Conservation (phyloP, 257 asterid species). For the Striga asiatica region DNA sequence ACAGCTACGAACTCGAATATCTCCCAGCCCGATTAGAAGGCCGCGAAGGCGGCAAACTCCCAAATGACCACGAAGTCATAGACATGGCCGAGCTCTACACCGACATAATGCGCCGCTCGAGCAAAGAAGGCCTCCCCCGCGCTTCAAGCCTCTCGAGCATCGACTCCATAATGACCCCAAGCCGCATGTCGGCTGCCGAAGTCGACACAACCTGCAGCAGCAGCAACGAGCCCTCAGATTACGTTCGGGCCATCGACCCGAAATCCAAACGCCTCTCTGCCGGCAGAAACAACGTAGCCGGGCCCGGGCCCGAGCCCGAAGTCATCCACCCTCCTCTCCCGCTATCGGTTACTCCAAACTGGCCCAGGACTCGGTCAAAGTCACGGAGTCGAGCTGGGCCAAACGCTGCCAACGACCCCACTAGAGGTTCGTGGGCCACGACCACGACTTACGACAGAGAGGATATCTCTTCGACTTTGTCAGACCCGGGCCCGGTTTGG, state of each 20-base stretch:
- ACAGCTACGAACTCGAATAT: slow-evolving; percentile 82
- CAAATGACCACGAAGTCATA: slow-evolving; percentile 36
- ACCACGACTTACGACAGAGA: slow-evolving; percentile 60
- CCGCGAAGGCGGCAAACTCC: slow-evolving; percentile 41
- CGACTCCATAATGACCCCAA: slow-evolving; percentile 88
- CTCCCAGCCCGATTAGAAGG: slow-evolving; percentile 58
- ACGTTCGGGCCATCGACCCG: slow-evolving; percentile 85
- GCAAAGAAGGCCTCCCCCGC: slow-evolving; percentile 93
- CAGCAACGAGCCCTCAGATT: slow-evolving; percentile 87
- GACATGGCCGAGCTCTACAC: slow-evolving; percentile 88
- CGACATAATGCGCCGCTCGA: slow-evolving; percentile 85
- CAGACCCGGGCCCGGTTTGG: slow-evolving; percentile 99
- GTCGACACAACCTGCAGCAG: slow-evolving; percentile 72
- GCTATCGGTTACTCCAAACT: slow-evolving; percentile 64
- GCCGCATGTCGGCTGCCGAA: slow-evolving; percentile 61
- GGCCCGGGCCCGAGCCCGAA: slow-evolving; percentile 92
- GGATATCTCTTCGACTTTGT: slow-evolving; percentile 92
- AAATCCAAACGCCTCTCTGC: slow-evolving; percentile 80
- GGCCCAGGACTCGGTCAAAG: slow-evolving; percentile 91
- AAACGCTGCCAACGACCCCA: slow-evolving; percentile 42
- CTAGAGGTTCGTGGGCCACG: slow-evolving; percentile 72
- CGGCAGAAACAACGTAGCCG: slow-evolving; percentile 54
- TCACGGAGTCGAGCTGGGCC: slow-evolving; percentile 66
- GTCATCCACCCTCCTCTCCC: slow-evolving; percentile 79
- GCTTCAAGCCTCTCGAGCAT: slow-evolving; percentile 94